Base-by-base conservation (phyloP, 2,329 filamentous ascomycete genomes). In the Torrubiellomyces zombiae region DNA sequence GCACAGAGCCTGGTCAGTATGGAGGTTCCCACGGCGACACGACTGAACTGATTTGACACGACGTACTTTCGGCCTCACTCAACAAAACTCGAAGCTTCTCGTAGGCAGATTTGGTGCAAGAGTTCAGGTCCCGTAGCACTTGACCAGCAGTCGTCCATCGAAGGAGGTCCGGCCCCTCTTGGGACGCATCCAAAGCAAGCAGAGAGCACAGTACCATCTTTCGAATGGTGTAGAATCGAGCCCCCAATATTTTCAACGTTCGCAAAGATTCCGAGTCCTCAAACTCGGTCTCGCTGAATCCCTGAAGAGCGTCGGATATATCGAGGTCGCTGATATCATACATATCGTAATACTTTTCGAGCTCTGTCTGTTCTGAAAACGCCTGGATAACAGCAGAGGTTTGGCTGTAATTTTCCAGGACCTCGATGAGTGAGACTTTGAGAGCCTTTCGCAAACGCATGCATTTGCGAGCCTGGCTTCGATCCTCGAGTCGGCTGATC, bases 261-360 rank as follows among this genome's bases (percentile, higher is more conserved):
- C 83, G 77, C 15, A 86, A 46, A n/a, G 76, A 79, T 39, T 83
- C 75, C 13, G 63, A 50, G 33, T 92, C 79, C 24, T 92, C 80
- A 30, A 76, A 67, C 25, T 79, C 69, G n/a, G 59, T 53, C 23
- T 77, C 67, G 4, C 64, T 61, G 29, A 75, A 73, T 2, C 70
- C 69, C 21, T 63, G 55, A 35, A 73, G 62, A n/a, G 75, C 68
- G 38, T 81, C 75, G 12, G 67, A 63, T 18, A 81, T 67, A 44
- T 85, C 78, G 28, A 73, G 66, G 29, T 75, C 65, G 32, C 68
- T 78, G 31, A 86, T 70, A 36, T 85, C 79, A 44, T 86, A 85
- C 31, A 86, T 77, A 43, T 95, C 86, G 40, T 89, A 79, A 45
- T 93, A 92, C 50, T 83, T 89, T 38, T 92, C 82, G 21, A 98